Base-by-base conservation (phyloP, 2,329 filamentous ascomycete species). In the Apiospora arundinis region DNA sequence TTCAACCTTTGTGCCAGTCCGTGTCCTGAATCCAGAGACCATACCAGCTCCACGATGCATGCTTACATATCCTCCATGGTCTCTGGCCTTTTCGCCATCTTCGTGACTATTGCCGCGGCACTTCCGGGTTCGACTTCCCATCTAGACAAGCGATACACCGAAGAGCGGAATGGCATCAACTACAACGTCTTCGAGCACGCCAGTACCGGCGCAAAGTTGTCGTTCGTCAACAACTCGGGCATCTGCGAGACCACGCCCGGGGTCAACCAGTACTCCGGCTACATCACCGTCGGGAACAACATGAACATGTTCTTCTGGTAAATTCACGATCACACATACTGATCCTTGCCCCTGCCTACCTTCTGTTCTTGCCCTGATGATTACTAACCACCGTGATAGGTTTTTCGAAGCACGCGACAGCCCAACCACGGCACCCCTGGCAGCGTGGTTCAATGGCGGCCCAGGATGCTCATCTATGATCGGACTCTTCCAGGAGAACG, bases 191-290 rank as follows among this genome's bases (percentile, higher is more conserved):
- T 86, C 71, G 82, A 87, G 72, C 85, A 87, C 76, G 81, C 81
- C 21, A 81, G 81, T 1, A 86, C 85, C 0, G 81, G 80, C 49
- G 80, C 83, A 0, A 83, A 77, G 37, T 73, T 88, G 63, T 82
- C 85, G 32, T 87, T 83, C 71, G 85, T 88, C 37, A 83, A 82
- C 32, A 87, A 88, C 74, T 87, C 85, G 0, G 81, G 85, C 63
- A 82, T 86, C 70, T 88, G 86, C 74, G 86, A 88, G 77, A 87
- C 84, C 0, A 88, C 85, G 0, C 79, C 81, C 0, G 83, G 84
- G 0, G 86, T 87, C 0, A 87, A 84, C 46, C 84, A 85, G 71
- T 86, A 85, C 75, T 86, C 85, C 4, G 86, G 86, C 9, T 88
- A 88, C 79, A 67, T 90, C 72, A 81, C 82, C 1, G 83, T 86